phyloP scores from a whole-genome alignment of 2,329 filamentous ascomycete species.

The Pseudogymnoascus pannorum region DNA sequence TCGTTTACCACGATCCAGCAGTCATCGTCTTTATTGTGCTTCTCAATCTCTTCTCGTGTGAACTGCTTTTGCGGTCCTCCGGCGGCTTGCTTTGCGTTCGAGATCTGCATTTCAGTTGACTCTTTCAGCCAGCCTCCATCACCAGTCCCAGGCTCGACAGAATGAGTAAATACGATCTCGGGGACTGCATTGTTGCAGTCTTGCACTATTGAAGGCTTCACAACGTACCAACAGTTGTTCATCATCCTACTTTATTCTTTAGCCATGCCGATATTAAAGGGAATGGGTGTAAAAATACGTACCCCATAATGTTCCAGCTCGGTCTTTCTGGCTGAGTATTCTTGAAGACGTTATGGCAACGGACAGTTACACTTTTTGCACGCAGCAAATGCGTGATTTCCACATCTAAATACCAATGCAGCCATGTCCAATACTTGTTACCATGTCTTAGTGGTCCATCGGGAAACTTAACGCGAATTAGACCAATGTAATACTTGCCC shows the following conservation, averaged over 20 bases:
- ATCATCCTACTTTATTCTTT: constrained; percentile 35
- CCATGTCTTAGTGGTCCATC: constrained; percentile 43
- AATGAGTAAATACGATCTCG: constrained; percentile 39
- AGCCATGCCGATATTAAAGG: neutral
- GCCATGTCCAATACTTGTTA: constrained; percentile 47
- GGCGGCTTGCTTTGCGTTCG: constrained; percentile 36
- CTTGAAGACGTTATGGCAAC: constrained; percentile 43
- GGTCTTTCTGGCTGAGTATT: constrained; percentile 41
- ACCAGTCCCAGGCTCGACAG: constrained; percentile 36
- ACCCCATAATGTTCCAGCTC: constrained; percentile 41
- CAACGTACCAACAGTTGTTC: constrained; percentile 45
- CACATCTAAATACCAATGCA: constrained; percentile 45
- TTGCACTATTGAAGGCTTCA: constrained; percentile 33
- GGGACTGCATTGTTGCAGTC: neutral
- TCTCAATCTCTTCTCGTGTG: constrained; percentile 46
- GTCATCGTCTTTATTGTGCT: constrained; percentile 39
- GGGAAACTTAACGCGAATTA: constrained; percentile 31
- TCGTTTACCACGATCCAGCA: constrained; percentile 48
- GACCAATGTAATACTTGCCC: constrained; percentile 20
- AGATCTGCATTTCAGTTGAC: constrained; percentile 38
- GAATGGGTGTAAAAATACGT: neutral
- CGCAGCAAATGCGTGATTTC: constrained; percentile 36
- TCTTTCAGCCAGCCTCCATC: constrained; percentile 45
- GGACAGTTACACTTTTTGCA: constrained; percentile 37
- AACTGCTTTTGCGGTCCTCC: constrained; percentile 43